Conservation (phyloP, 768 basidiomycete species). For the Rhodotorula kratochvilovae region DNA sequence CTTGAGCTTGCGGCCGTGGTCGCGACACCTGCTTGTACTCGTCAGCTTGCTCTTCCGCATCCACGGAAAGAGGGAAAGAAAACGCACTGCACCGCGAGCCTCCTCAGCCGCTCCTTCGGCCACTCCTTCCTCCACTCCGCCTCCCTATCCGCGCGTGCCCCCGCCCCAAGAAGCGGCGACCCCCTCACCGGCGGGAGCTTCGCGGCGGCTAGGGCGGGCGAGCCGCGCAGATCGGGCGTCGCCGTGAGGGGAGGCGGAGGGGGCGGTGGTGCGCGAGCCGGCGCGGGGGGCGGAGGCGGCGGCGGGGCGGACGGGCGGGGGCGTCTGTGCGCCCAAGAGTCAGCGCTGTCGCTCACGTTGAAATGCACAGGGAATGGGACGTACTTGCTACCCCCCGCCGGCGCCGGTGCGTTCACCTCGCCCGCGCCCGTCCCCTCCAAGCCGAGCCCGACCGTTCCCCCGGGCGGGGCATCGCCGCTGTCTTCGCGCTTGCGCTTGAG, state of each 20-base stretch:
- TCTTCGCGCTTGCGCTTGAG: neutral
- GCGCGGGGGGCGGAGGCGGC: constrained; percentile 50
- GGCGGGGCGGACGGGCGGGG: constrained; percentile 43
- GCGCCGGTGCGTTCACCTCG: no score
- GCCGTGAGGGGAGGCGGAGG: neutral
- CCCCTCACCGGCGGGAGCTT: neutral
- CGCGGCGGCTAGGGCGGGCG: neutral
- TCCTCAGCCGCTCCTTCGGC: constrained; percentile 29
- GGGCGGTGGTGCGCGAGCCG: constrained; percentile 51
- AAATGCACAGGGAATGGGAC: accelerated
- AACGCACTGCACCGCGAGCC: constrained; percentile 43
- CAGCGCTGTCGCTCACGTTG: neutral
- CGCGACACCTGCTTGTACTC: constrained; percentile 59
- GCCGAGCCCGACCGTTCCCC: constrained; percentile 1
- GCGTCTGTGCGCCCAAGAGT: constrained; percentile 46
- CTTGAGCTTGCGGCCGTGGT: constrained; percentile 68
- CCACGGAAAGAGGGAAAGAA: constrained; percentile 54
- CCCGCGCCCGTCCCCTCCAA: neutral
- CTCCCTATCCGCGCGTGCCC: constrained; percentile 44
- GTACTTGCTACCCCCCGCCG: neutral
- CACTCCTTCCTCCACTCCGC: constrained; percentile 39
- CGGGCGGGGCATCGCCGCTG: neutral
- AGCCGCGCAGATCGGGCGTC: constrained; percentile 44
- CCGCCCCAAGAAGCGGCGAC: constrained; percentile 36
- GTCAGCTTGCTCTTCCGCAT: no score